phyloP scores from a whole-genome alignment of 2,329 filamentous ascomycete species.

The Aspergillus brasiliensis region DNA sequence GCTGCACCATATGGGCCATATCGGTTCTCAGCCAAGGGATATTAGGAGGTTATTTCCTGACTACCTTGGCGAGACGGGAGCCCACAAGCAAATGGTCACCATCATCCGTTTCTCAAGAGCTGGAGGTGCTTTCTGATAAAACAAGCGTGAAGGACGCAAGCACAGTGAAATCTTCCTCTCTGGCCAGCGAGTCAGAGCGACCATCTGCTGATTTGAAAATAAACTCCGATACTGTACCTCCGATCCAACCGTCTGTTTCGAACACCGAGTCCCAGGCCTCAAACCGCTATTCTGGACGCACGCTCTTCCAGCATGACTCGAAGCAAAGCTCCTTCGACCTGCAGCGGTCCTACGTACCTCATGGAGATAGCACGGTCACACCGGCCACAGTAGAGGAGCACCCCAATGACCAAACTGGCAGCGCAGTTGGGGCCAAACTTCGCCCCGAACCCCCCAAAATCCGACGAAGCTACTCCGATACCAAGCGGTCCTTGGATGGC shows the following conservation, averaged over 20 bases:
- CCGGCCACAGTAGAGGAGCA: constrained; percentile 5
- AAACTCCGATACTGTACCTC: constrained; percentile 15
- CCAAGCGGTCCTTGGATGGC: constrained; percentile 31
- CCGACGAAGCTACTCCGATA: constrained; percentile 19
- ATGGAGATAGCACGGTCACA: constrained; percentile 12
- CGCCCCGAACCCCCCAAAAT: not conserved
- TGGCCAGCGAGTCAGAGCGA: constrained; percentile 16
- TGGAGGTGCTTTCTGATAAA: constrained; percentile 22
- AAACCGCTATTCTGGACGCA: constrained; percentile 35
- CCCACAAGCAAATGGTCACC: constrained; percentile 24
- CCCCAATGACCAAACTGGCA: constrained; percentile 15
- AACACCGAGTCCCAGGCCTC: constrained; percentile 31
- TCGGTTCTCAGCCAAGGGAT: constrained; percentile 36
- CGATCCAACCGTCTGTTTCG: constrained; percentile 25
- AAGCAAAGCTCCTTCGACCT: constrained; percentile 28
- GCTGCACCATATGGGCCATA: constrained; percentile 40
- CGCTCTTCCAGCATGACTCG: constrained; percentile 28
- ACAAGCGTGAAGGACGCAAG: constrained; percentile 11
- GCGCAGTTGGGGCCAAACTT: constrained; percentile 9
- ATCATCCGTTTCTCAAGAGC: constrained; percentile 25
- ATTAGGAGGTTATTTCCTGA: constrained; percentile 33
- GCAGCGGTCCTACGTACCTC: constrained; percentile 16
- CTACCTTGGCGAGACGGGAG: constrained; percentile 15
- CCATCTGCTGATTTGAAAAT: constrained; percentile 16
- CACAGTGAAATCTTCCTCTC: constrained; percentile 11